These are phyloP conservation scores for Juglanconis juglandina DNA, from an alignment of 2,329 filamentous ascomycete species.

Conservation along the genomic window DNA sequence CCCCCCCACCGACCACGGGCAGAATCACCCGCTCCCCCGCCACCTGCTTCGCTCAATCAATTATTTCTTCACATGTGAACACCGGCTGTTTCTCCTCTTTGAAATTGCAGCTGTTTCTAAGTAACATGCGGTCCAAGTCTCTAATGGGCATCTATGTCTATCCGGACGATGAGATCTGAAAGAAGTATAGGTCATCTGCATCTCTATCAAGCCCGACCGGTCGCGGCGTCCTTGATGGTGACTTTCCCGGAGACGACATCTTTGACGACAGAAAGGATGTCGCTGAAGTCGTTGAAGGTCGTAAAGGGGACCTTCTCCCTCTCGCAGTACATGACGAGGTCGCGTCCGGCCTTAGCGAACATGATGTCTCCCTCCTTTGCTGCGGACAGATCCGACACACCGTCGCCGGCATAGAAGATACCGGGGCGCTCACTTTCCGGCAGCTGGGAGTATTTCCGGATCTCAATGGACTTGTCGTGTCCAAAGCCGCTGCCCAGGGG, in stretches of 20 bases:
- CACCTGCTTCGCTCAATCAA: neutral
- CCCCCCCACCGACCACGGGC: neutral
- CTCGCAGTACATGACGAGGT: slow-evolving; percentile 84
- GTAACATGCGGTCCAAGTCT: neutral
- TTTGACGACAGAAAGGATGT: slow-evolving; percentile 72
- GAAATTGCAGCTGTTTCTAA: neutral
- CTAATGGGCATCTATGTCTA: neutral
- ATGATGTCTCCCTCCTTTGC: slow-evolving; percentile 89
- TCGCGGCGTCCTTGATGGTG: slow-evolving; percentile 67
- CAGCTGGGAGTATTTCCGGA: slow-evolving; percentile 78
- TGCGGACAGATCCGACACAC: slow-evolving; percentile 87
- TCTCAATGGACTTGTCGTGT: slow-evolving; percentile 94
- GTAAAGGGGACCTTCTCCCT: slow-evolving; percentile 82
- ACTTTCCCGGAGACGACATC: slow-evolving; percentile 72
- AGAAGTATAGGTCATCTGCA: too few species aligned
- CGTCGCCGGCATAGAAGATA: slow-evolving; percentile 93
- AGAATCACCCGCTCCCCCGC: neutral
- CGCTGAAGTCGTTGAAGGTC: slow-evolving; percentile 78
- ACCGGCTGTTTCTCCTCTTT: neutral
- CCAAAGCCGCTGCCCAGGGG: slow-evolving; percentile 64
- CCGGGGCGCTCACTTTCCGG: slow-evolving; percentile 67
- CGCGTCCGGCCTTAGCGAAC: slow-evolving; percentile 88
- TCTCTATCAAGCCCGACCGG: slow-evolving; percentile 32
- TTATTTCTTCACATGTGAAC: neutral
- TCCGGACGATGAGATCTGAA: neutral